Percentiles rank a stretch among this genome's conserved stretches.
These are phyloP conservation scores for Hymenoscyphus salicellus DNA, from an alignment of 2,329 filamentous ascomycete species.

Conservation along the genomic window DNA sequence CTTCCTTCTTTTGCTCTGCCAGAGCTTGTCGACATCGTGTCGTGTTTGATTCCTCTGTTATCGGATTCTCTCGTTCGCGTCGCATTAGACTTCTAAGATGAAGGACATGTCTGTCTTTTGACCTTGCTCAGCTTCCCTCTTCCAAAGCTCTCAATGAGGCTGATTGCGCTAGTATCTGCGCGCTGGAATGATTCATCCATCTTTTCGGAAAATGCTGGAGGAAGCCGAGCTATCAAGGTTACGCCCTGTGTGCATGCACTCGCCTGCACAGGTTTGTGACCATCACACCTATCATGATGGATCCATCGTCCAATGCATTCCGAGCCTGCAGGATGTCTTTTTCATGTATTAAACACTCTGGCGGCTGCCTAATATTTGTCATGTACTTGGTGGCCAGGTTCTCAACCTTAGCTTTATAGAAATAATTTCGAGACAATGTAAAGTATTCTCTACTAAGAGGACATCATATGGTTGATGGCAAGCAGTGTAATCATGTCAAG, in stretches of 20 bases:
- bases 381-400: not conserved
- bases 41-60: not conserved
- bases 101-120: not conserved
- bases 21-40: not conserved
- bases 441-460: too few relatives aligned
- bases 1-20: too few relatives aligned
- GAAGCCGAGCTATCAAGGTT: constrained; percentile 3
- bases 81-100: not conserved
- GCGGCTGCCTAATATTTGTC: not conserved
- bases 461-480: too few relatives aligned
- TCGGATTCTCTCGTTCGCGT: constrained; percentile 1
- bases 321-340: not conserved
- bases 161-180: not conserved
- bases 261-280: constrained; percentile 1
- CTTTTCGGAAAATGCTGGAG: not conserved
- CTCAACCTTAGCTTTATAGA: not conserved
- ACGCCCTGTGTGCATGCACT: not conserved
- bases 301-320: constrained; percentile 1
- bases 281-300: not conserved
- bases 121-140: not conserved
- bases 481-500: too few relatives aligned
- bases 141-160: not conserved
- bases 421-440: too few relatives aligned
- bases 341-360: too few relatives aligned
- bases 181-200: not conserved